Conservation (phyloP, 176 grass and related monocot genomes). For the Thalia dealbata region DNA sequence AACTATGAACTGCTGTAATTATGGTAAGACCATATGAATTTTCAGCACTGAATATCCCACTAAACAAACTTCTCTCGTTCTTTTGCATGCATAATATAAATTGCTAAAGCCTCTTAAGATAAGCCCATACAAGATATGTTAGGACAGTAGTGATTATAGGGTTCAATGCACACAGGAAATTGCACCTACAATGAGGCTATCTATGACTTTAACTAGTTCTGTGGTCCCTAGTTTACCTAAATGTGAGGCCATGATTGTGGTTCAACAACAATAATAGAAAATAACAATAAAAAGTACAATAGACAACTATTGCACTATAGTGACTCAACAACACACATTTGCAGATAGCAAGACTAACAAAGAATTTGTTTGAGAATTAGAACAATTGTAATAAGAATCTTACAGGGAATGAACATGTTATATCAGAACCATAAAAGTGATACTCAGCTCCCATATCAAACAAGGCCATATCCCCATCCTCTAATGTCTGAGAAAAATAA, state of each 20-base stretch:
- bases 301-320: background rate
- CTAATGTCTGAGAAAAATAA: conserved; percentile 50
- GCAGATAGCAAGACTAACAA: background rate
- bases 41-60: background rate
- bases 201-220: background rate
- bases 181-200: background rate
- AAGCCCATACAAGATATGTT: background rate
- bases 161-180: background rate
- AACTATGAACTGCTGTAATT: background rate
- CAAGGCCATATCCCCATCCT: conserved; percentile 86
- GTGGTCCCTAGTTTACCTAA: background rate
- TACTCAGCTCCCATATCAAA: conserved; percentile 98
- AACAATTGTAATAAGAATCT: conserved; percentile 27
- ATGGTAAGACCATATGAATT: background rate
- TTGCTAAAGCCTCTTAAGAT: background rate
- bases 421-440: conserved; percentile 88
- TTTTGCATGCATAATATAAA: background rate
- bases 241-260: background rate
- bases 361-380: background rate
- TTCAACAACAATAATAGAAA: too few species aligned
- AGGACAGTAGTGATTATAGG: background rate
- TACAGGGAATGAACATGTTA: conserved; percentile 97
- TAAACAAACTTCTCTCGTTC: too few species aligned
- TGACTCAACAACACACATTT: background rate
- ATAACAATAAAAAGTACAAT: background rate